A percentile compares a stretch with the other conserved stretches of the same genome.
These are phyloP conservation scores for Acacia concinna DNA, from an alignment of 331 rosid species.

Conservation along the genomic window DNA sequence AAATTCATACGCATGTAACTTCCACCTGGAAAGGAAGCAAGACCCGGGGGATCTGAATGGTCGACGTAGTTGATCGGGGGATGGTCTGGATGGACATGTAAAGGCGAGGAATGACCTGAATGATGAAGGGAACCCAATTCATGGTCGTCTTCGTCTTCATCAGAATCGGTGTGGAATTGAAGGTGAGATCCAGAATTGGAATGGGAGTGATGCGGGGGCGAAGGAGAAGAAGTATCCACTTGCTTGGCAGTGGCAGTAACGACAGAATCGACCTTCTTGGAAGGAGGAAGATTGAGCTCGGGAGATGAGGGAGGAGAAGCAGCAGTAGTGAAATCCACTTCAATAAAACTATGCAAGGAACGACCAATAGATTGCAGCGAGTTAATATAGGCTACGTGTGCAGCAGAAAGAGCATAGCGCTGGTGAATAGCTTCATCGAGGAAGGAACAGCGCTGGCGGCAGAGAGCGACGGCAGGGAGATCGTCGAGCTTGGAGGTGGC, in stretches of 20 bases:
- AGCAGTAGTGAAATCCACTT: conserved; percentile 32
- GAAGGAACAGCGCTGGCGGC: conserved; percentile 66
- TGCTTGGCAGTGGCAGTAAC: not conserved
- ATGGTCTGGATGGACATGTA: conserved; percentile 35
- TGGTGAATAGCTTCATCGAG: conserved; percentile 84
- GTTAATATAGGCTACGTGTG: conserved; percentile 70
- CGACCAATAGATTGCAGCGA: conserved; percentile 67
- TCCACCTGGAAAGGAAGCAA: conserved; percentile 38
- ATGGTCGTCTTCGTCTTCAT: conserved; percentile 28
- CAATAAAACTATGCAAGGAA: conserved; percentile 60
- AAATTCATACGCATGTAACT: conserved; percentile 59
- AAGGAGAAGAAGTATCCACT: conserved; percentile 26
- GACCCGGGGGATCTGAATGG: conserved; percentile 31
- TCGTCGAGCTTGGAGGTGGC: conserved; percentile 89
- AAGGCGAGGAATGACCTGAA: conserved; percentile 60
- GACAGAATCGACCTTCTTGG: conserved; percentile 34
- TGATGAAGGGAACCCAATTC: conserved; percentile 42
- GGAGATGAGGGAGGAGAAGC: conserved; percentile 43
- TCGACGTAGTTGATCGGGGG: not conserved
- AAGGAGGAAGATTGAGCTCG: conserved; percentile 50
- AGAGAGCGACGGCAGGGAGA: conserved; percentile 77
- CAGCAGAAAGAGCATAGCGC: conserved; percentile 68
- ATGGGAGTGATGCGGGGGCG: conserved; percentile 36
- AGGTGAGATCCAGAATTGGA: conserved; percentile 62
- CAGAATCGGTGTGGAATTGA: conserved; percentile 40